Evolutionary conservation across 371 early-diverging fungal species (phyloP).

Genomic region (Choanephora cucurbitarum): DNA sequence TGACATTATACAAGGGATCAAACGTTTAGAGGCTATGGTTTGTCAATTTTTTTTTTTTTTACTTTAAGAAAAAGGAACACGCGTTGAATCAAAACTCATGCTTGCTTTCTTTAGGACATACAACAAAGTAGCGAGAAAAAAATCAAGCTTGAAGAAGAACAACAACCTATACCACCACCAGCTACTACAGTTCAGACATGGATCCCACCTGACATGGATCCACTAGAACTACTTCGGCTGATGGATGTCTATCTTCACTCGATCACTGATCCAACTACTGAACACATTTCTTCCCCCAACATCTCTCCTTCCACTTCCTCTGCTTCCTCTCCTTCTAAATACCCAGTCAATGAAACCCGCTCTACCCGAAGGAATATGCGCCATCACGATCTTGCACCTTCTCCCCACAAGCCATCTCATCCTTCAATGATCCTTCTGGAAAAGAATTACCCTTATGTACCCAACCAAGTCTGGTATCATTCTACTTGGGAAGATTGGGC

Average conservation of each 20-base stretch:
- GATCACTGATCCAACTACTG: background rate
- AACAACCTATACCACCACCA: background rate
- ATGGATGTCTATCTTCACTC: slow-evolving; percentile 18
- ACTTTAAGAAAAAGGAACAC: no score
- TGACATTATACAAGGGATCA: background rate
- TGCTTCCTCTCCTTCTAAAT: background rate
- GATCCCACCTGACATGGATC: slow-evolving; percentile 10
- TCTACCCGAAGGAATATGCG: background rate
- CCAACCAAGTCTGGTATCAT: slow-evolving; percentile 32
- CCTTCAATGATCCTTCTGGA: background rate
- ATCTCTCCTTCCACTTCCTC: background rate
- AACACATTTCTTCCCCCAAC: no score
- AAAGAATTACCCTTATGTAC: slow-evolving; percentile 32
- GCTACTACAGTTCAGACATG: slow-evolving; percentile 9
- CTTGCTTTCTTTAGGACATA: no score
- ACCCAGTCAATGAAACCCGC: background rate
- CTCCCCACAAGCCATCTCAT: background rate
- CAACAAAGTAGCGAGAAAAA: background rate
- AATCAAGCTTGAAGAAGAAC: background rate
- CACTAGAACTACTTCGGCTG: slow-evolving; percentile 2
- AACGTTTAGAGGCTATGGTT: background rate
- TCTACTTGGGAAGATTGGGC: slow-evolving; percentile 53
- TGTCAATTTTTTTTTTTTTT: no score
- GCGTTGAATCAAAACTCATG: no score
- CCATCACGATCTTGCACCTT: background rate